phyloP scores from a whole-genome alignment of 2,329 filamentous ascomycete genomes.

The Fusarium luffae region DNA sequence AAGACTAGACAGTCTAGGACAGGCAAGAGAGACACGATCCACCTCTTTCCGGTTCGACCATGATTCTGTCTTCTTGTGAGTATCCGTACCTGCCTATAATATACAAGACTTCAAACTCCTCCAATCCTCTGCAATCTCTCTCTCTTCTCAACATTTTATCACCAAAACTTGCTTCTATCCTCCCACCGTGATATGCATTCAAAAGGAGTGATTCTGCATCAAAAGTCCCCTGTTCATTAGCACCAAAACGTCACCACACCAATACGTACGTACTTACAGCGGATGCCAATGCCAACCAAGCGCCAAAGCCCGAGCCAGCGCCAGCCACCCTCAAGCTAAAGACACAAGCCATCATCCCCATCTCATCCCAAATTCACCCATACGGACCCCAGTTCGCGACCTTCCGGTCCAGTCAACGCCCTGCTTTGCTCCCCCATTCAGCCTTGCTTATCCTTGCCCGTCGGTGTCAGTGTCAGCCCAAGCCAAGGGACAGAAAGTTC shows the following conservation, averaged over 20 bases:
- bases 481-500: conserved; percentile 32
- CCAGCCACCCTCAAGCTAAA: conserved; percentile 34
- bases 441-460: conserved; percentile 36
- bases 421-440: conserved; percentile 36
- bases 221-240: conserved; percentile 31
- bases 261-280: conserved; percentile 10
- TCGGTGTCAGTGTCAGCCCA: conserved; percentile 39
- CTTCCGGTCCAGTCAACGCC: conserved; percentile 34
- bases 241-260: conserved; percentile 23
- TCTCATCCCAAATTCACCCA: conserved; percentile 29
- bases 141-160: not conserved
- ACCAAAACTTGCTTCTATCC: not conserved
- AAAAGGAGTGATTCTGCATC: conserved; percentile 2
- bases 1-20: not conserved
- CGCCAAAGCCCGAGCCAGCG: conserved; percentile 22
- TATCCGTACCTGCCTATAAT: not conserved
- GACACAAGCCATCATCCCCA: conserved; percentile 33
- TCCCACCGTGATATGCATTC: not conserved
- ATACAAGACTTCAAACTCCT: not conserved
- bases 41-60: conserved; percentile 10
- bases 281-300: conserved; percentile 27
- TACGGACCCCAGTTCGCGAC: conserved; percentile 32
- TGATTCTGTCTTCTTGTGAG: not conserved
- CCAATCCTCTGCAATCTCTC: not conserved
- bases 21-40: conserved; percentile 26